Evolutionary conservation across 768 basidiomycete genomes (phyloP), one percentile per base, ranked within the genome.

Genomic region (Suillus variegatus): DNA sequence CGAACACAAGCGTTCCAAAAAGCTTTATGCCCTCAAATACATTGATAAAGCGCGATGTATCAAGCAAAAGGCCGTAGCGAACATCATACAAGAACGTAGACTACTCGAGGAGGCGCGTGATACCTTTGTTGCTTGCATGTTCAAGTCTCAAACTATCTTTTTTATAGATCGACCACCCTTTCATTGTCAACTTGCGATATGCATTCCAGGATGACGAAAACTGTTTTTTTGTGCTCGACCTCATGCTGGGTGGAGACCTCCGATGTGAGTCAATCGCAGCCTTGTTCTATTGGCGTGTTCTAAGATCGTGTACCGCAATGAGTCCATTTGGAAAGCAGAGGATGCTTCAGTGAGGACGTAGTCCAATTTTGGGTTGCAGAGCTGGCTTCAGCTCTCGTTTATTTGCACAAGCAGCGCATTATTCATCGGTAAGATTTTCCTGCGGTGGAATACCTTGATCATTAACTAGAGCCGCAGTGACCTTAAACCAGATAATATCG

Each of bases 141-240:
- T 67, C 46, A 43, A 16, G 77, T 70, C 63, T 56, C 61, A 65
- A 43, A 51, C 40, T 38, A 10, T 20, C 20, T 43, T 62, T 20
- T 35, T 66, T 44, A 38, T 69, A 93, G 91, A 88, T 97, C 68
- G 92, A 95, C 75, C 93, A 95, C 72, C 88, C 93, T 25, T 96
- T 94, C 74, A 80, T 96, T 55, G 92, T 94, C 66, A 96, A 96
- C 77, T 76, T 97, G 70, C 90, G 94, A 44, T 97, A 96, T 74
- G 96, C 96, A 6, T 99, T 99, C 76, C 96, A 99, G 76, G 96
- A 98, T 73, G 96, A 97, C 70, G 90, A 93, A 69, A 97, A 97
- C 76, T 97, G 97, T 72, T 99, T 98, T 83, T 97, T 98, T 79
- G 95, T 98, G 8, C 81, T 98, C 64, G 97, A 99, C 76, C 85